phyloP scores from a whole-genome alignment of 2,329 filamentous ascomycete genomes.

The Zymoseptoria pseudotritici region DNA sequence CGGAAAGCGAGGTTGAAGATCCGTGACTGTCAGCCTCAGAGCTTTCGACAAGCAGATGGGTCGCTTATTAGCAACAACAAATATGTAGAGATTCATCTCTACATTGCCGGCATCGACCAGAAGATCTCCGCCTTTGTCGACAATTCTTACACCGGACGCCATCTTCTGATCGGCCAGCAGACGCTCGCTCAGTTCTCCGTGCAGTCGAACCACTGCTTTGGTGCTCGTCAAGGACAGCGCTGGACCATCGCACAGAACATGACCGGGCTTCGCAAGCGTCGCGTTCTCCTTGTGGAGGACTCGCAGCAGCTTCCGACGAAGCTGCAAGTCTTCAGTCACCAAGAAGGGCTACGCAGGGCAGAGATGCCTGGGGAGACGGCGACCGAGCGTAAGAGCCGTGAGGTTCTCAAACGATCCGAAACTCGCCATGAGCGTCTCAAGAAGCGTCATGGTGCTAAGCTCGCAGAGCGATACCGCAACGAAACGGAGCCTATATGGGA shows the following conservation, averaged over 20 bases:
- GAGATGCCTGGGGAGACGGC: conserved; percentile 2
- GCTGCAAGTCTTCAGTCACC: neutral
- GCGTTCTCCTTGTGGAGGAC: conserved; percentile 1
- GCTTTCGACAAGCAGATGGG: neutral
- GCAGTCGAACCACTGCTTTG: conserved; percentile 2
- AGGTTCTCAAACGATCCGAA: conserved; percentile 3
- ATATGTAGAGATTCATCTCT: conserved; percentile 2
- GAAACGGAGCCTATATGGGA: too few species aligned
- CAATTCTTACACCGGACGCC: neutral
- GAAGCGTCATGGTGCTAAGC: neutral
- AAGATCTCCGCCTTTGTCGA: conserved; percentile 5
- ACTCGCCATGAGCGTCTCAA: neutral
- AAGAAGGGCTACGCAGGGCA: conserved; percentile 1
- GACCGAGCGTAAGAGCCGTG: conserved; percentile 6
- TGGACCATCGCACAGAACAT: conserved; percentile 2
- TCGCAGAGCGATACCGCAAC: neutral
- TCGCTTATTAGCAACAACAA: neutral
- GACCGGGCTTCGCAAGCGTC: neutral
- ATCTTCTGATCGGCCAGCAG: conserved; percentile 1
- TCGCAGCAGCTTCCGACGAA: neutral
- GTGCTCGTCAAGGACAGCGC: conserved; percentile 3
- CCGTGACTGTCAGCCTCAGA: neutral
- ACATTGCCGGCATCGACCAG: conserved; percentile 5
- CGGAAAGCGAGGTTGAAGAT: neutral
- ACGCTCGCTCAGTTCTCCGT: neutral